Conservation (phyloP, 805 yeast genomes). For the Ogataea pignaliae region DNA sequence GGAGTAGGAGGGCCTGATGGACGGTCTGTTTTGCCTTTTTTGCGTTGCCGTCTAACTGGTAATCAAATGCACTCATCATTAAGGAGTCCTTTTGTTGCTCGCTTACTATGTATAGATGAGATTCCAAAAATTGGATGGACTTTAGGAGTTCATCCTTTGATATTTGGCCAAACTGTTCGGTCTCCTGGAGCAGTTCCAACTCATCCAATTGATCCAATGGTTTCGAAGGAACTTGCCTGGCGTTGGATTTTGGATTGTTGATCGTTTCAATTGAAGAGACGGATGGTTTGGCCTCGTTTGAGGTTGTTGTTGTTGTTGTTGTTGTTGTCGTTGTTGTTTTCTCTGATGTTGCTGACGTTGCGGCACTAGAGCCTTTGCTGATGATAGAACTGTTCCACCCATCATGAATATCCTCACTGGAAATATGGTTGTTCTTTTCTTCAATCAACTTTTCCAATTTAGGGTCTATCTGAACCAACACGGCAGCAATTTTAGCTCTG, state of each 20-base stretch:
- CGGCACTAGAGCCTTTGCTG: slow-evolving; percentile 42
- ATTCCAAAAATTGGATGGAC: slow-evolving; percentile 48
- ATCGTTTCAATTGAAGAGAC: slow-evolving; percentile 24
- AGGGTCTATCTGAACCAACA: slow-evolving; percentile 56
- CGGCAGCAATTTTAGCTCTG: slow-evolving; percentile 63
- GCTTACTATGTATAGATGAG: slow-evolving; percentile 65
- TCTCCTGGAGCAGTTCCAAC: slow-evolving; percentile 54
- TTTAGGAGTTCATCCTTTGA: slow-evolving; percentile 42
- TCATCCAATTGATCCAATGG: slow-evolving; percentile 40
- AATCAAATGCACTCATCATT: slow-evolving; percentile 88
- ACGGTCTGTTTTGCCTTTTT: slow-evolving; percentile 58
- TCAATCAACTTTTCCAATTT: slow-evolving; percentile 63
- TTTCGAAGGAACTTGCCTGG: slow-evolving; percentile 24
- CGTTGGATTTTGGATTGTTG: slow-evolving; percentile 22
- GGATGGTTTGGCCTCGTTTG: slow-evolving; percentile 27
- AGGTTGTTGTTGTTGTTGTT: slow-evolving; percentile 8
- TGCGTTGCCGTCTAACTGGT: slow-evolving; percentile 60
- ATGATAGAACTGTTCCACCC: slow-evolving; percentile 86
- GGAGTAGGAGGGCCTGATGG: slow-evolving; percentile 74
- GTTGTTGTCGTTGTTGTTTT: slow-evolving; percentile 9
- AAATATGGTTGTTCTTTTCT: slow-evolving; percentile 71
- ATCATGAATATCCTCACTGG: slow-evolving; percentile 86
- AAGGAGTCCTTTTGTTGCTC: slow-evolving; percentile 89
- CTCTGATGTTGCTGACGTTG: slow-evolving; percentile 15
- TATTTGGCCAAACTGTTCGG: slow-evolving; percentile 60